Conservation (phyloP, 306 rosid species). For the Prunus kanzakura region DNA sequence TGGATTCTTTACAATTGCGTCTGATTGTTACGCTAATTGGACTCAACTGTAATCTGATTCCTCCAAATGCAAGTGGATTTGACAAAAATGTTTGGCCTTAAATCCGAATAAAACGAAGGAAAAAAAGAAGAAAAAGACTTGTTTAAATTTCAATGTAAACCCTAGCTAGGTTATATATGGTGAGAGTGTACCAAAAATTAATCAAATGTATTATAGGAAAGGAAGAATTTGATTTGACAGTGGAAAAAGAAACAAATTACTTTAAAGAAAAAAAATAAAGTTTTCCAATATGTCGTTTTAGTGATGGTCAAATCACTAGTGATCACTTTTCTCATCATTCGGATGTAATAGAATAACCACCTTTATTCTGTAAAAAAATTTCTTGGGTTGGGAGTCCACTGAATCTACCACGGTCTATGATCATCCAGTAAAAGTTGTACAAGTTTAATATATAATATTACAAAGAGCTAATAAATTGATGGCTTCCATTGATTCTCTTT, state of each 20-base stretch:
- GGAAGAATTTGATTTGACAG: neutral
- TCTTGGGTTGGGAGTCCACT: conserved; percentile 8
- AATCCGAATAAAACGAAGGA: neutral
- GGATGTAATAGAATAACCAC: conserved; percentile 4
- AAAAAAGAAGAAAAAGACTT: neutral
- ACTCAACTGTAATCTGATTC: conserved; percentile 25
- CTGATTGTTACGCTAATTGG: conserved; percentile 15
- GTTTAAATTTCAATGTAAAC: neutral
- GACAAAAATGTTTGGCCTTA: conserved; percentile 15
- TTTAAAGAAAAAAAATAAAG: neutral
- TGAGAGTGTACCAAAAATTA: neutral
- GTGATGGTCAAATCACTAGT: conserved; percentile 20
- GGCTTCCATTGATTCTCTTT: neutral
- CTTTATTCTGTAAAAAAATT: conserved; percentile 8
- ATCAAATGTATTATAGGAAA: neutral
- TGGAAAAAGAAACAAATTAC: neutral
- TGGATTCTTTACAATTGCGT: conserved; percentile 39
- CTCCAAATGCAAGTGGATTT: conserved; percentile 23
- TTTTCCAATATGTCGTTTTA: conserved; percentile 9
- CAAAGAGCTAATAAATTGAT: neutral
- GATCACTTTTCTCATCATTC: conserved; percentile 4
- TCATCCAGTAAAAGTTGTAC: neutral
- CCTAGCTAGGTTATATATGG: neutral
- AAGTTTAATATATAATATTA: neutral
- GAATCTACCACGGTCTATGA: neutral